A percentile compares a stretch with the other conserved stretches of the same genome.
phyloP scores from a whole-genome alignment of 495 filamentous ascomycete species.

The Parmelia sp. region DNA sequence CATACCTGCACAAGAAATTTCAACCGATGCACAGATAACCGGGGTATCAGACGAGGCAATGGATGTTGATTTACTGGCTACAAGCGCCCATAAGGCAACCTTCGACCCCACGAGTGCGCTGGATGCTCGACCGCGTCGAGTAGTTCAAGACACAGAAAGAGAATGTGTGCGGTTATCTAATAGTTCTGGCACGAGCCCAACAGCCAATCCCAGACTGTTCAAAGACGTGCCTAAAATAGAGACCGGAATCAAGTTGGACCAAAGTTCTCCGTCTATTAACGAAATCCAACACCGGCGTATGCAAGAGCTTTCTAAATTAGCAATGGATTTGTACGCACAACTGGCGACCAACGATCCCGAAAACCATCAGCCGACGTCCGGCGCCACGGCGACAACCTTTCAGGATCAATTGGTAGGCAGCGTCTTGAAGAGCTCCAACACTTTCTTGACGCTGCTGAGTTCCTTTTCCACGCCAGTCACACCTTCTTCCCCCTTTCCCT shows the following conservation, averaged over 20 bases:
- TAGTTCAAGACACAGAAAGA: background rate
- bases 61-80: conserved; percentile 2
- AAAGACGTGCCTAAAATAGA: background rate
- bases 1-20: background rate
- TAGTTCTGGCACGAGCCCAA: background rate
- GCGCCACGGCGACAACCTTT: conserved; percentile 1
- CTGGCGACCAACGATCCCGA: conserved; percentile 1
- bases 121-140: background rate
- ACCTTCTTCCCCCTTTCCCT: background rate
- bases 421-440: conserved; percentile 17
- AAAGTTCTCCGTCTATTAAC: background rate
- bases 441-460: conserved; percentile 12
- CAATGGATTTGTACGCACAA: conserved; percentile 9
- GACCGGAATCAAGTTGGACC: background rate
- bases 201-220: background rate
- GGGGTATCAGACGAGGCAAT: conserved; percentile 3
- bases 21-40: background rate
- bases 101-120: background rate
- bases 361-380: background rate
- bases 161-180: background rate
- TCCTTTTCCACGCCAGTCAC: conserved; percentile 8
- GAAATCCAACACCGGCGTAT: conserved; percentile 8
- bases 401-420: conserved; percentile 11
- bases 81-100: background rate
- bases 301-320: conserved; percentile 13